phyloP scores from a whole-genome alignment of 345 rosid species.

The Lepidium sativum region DNA sequence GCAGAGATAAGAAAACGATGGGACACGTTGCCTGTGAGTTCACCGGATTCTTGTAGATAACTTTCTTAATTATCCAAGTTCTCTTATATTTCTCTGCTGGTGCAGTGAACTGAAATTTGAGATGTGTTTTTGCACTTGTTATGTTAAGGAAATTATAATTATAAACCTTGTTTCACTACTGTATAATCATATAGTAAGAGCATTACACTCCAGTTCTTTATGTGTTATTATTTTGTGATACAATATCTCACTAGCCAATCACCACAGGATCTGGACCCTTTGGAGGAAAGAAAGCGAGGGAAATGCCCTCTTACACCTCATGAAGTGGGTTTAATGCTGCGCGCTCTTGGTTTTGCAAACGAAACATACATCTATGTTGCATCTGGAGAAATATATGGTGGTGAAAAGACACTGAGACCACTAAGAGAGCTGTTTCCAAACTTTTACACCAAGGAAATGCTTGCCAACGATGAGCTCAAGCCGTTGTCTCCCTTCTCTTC shows the following conservation, averaged over 20 bases:
- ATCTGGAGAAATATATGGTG: conserved; percentile 98
- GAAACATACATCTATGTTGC: conserved; percentile 88
- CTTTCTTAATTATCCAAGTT: background rate
- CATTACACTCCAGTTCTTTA: background rate
- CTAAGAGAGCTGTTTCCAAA: conserved; percentile 85
- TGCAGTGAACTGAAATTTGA: conserved; percentile 1
- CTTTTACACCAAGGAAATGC: conserved; percentile 93
- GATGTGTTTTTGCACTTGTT: background rate
- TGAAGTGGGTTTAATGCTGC: conserved; percentile 95
- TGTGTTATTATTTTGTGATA: background rate
- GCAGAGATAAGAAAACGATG: conserved; percentile 93
- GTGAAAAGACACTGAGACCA: conserved; percentile 80
- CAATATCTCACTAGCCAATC: background rate
- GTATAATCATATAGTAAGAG: background rate
- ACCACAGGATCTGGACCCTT: conserved; percentile 72
- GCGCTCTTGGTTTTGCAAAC: conserved; percentile 85
- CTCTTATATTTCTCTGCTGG: background rate
- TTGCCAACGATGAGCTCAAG: conserved; percentile 64
- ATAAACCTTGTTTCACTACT: background rate
- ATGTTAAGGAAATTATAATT: background rate
- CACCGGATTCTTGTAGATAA: background rate
- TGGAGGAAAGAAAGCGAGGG: conserved; percentile 85
- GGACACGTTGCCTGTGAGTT: conserved; percentile 93
- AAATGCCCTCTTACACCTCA: conserved; percentile 96
- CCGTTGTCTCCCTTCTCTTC: conserved; percentile 79